These are phyloP conservation scores for Zasmidium citrigriseum DNA, from an alignment of 2,329 filamentous ascomycete species.

Conservation along the genomic window DNA sequence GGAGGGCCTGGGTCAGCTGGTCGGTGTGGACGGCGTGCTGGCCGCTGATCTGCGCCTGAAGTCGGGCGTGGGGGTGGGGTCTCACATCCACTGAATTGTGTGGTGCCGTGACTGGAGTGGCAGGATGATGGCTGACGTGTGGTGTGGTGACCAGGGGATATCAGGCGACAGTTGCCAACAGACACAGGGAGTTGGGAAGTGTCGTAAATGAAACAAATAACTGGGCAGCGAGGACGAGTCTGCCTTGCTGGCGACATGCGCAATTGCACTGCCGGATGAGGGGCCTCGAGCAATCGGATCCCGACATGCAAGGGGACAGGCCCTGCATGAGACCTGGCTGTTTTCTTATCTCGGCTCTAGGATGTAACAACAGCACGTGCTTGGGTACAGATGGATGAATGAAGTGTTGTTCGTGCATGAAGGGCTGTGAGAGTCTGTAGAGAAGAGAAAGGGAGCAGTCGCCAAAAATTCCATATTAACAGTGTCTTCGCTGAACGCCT, in stretches of 20 bases:
- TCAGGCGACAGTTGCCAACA: background rate
- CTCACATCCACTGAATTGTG: background rate
- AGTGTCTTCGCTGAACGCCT: background rate
- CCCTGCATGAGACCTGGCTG: background rate
- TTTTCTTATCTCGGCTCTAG: background rate
- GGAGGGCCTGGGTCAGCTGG: background rate
- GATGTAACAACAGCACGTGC: background rate
- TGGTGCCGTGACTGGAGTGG: background rate
- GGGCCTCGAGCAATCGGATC: background rate
- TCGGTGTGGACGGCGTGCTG: background rate
- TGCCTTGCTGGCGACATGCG: background rate
- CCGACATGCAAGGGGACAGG: background rate
- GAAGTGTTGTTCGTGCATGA: background rate
- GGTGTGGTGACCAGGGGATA: background rate
- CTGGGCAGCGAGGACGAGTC: too few relatives aligned
- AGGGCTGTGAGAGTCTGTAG: background rate
- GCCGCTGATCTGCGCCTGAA: background rate
- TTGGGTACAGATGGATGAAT: background rate
- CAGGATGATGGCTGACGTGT: background rate
- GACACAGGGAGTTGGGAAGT: background rate
- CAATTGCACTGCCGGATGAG: background rate
- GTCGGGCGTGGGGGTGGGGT: background rate
- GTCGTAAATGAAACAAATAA: too few relatives aligned
- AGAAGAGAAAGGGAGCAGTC: background rate
- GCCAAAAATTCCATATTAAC: background rate